These are phyloP conservation scores for Extremus antarcticus DNA, from an alignment of 495 filamentous ascomycete species.

Conservation along the genomic window DNA sequence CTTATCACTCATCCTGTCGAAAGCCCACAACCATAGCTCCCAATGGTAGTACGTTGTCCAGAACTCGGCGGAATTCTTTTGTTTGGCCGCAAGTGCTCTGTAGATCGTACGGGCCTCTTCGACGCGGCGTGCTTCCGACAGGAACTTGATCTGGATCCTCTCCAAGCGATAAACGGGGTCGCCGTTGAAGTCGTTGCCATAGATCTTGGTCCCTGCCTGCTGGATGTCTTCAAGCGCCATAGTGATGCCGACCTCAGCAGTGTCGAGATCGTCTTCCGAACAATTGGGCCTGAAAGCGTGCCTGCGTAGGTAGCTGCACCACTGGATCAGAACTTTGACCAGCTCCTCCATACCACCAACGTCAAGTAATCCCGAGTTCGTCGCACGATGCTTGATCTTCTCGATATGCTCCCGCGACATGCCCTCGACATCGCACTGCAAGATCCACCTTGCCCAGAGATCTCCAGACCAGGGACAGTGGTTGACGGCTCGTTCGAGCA, in stretches of 20 bases:
- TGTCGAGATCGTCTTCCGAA: constrained; percentile 79
- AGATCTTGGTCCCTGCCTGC: constrained; percentile 63
- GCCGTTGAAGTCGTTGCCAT: constrained; percentile 64
- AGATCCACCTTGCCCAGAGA: constrained; percentile 80
- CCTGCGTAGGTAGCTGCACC: constrained; percentile 86
- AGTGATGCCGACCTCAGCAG: constrained; percentile 80
- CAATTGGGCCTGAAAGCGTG: constrained; percentile 52
- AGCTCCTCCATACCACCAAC: constrained; percentile 70
- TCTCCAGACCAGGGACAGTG: constrained; percentile 89
- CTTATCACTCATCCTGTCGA: constrained; percentile 16
- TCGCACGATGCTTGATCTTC: constrained; percentile 83
- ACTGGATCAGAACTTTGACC: constrained; percentile 77
- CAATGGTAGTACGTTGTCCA: constrained; percentile 86
- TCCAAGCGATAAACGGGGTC: constrained; percentile 82
- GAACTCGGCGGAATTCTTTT: constrained; percentile 74
- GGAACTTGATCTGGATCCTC: constrained; percentile 80
- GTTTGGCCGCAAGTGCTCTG: constrained; percentile 54
- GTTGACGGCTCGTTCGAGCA: constrained; percentile 64
- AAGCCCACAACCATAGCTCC: constrained; percentile 65
- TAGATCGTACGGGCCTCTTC: constrained; percentile 60
- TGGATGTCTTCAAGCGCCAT: constrained; percentile 74
- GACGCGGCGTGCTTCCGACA: constrained; percentile 64
- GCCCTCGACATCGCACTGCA: constrained; percentile 66
- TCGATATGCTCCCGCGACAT: constrained; percentile 69
- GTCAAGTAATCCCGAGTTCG: constrained; percentile 65